A percentile compares a stretch with the other conserved stretches of the same genome.
phyloP scores from a whole-genome alignment of 1,139 yeast species.

The Pneumocystis jirovecii region DNA sequence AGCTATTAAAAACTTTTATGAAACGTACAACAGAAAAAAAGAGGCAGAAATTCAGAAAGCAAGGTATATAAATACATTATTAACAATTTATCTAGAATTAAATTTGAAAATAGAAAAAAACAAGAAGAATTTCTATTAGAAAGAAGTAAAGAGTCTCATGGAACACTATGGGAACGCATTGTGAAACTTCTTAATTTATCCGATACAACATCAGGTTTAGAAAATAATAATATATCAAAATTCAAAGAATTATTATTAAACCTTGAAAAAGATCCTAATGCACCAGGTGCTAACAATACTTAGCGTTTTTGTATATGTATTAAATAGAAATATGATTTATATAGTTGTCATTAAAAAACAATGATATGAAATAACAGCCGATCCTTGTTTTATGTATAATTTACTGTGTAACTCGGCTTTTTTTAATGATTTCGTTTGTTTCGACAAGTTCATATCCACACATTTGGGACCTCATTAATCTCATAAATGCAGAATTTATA shows the following conservation, averaged over 20 bases:
- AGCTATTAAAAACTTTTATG: conserved; percentile 86
- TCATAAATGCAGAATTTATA: conserved; percentile 53
- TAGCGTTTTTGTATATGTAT: background rate
- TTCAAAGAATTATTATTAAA: conserved; percentile 53
- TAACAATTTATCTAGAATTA: background rate
- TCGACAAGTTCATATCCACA: background rate
- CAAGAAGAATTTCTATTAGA: conserved; percentile 52
- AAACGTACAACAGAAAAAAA: conserved; percentile 75
- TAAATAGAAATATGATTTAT: background rate
- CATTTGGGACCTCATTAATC: conserved; percentile 30
- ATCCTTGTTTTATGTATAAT: conserved; percentile 8
- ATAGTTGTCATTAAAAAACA: background rate
- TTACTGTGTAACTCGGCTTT: conserved; percentile 8
- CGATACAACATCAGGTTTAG: conserved; percentile 30
- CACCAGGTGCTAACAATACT: conserved; percentile 53
- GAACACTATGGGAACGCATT: conserved; percentile 81
- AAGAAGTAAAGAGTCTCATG: conserved; percentile 59
- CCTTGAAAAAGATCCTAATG: conserved; percentile 52
- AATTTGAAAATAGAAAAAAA: conserved; percentile 33
- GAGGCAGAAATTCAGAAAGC: conserved; percentile 55
- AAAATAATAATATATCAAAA: conserved; percentile 50
- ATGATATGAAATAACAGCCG: background rate
- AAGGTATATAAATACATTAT: conserved; percentile 17
- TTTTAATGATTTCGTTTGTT: conserved; percentile 1
- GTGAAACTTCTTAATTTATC: conserved; percentile 35